Conservation (phyloP, 352 stramenopile genomes). For the Phytophthora agathidicida region DNA sequence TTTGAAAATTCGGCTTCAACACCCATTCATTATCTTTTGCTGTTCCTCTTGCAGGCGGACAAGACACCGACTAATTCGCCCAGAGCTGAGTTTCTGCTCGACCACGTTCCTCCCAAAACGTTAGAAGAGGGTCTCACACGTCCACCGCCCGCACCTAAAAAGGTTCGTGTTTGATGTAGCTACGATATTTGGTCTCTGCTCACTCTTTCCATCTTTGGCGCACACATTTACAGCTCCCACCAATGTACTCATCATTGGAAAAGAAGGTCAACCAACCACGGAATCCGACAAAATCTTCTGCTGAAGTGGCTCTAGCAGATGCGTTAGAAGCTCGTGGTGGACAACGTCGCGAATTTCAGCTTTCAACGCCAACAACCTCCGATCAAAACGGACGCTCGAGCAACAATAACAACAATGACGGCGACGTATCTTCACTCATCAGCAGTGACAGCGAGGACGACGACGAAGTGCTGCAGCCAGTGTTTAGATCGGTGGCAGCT, state of each 20-base stretch:
- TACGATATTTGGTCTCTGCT: background rate
- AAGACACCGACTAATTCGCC: constrained; percentile 10
- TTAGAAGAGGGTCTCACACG: constrained; percentile 50
- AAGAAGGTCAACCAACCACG: constrained; percentile 30
- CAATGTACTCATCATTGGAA: constrained; percentile 16
- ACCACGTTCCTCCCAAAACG: constrained; percentile 12
- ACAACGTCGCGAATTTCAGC: constrained; percentile 21
- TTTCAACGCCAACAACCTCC: constrained; percentile 2
- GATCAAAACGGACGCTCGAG: constrained; percentile 6
- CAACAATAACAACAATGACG: constrained; percentile 50
- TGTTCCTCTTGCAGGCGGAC: constrained; percentile 33
- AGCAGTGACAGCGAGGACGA: constrained; percentile 82
- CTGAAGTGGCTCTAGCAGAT: constrained; percentile 25
- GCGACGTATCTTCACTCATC: constrained; percentile 78
- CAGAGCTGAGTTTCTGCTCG: constrained; percentile 3
- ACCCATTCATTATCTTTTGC: background rate
- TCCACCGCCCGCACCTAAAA: constrained; percentile 36
- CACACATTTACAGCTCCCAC: constrained; percentile 14
- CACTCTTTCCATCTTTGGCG: background rate
- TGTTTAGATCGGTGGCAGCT: constrained; percentile 50
- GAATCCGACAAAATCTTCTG: constrained; percentile 26
- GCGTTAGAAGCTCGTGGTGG: constrained; percentile 21
- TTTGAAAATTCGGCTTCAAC: background rate
- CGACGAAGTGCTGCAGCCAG: constrained; percentile 65
- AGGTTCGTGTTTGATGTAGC: constrained; percentile 9